Conservation (phyloP, 805 yeast genomes). For the Nakazawaea pomicola region DNA sequence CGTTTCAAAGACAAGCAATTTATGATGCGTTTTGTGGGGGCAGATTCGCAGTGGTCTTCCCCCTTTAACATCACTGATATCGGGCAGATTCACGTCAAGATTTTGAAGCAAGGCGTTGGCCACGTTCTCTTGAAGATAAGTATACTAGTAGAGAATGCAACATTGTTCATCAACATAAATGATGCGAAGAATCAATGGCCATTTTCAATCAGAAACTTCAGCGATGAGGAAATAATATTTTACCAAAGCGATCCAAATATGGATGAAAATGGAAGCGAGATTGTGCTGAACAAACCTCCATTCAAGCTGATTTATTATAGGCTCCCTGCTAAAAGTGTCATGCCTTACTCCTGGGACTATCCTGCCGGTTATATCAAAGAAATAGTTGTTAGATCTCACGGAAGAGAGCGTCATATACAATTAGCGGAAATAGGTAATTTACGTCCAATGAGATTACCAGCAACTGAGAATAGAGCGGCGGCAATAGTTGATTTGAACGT, state of each 20-base stretch:
- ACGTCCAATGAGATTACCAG: slow-evolving; percentile 76
- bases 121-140: slow-evolving; percentile 71
- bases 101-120: slow-evolving; percentile 56
- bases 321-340: slow-evolving; percentile 84
- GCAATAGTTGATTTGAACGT: slow-evolving; percentile 81
- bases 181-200: slow-evolving; percentile 88
- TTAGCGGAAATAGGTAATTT: slow-evolving; percentile 90
- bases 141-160: slow-evolving; percentile 71
- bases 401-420: slow-evolving; percentile 73
- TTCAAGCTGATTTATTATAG: slow-evolving; percentile 78
- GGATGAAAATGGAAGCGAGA: slow-evolving; percentile 51
- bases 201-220: slow-evolving; percentile 82
- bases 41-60: slow-evolving; percentile 71
- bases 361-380: slow-evolving; percentile 89
- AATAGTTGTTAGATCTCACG: slow-evolving; percentile 64
- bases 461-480: slow-evolving; percentile 30
- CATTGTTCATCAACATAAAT: slow-evolving; percentile 69
- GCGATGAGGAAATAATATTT: slow-evolving; percentile 78
- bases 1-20: slow-evolving; percentile 55
- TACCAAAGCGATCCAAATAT: slow-evolving; percentile 79
- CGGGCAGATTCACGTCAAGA: slow-evolving; percentile 75
- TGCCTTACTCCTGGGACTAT: slow-evolving; percentile 98
- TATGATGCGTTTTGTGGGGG: slow-evolving; percentile 51
- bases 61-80: slow-evolving; percentile 82
- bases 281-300: slow-evolving; percentile 43